Percentiles rank a stretch among this genome's conserved stretches.
Conservation (phyloP, 2,329 filamentous ascomycete genomes). For the Intubia oerlemansii region DNA sequence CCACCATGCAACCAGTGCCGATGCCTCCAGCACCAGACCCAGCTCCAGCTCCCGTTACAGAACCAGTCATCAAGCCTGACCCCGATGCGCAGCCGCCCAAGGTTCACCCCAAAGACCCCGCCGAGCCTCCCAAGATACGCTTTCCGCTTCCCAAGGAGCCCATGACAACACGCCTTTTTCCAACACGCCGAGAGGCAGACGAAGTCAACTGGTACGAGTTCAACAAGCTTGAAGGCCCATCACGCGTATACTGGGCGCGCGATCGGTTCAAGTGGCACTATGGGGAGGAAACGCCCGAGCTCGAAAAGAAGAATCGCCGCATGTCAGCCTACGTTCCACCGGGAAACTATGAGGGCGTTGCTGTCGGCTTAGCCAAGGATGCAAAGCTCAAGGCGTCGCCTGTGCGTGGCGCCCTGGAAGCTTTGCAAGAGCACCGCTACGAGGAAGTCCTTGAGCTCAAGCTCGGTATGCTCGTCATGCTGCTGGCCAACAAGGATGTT, state of each 20-base stretch:
- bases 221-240: constrained; percentile 9
- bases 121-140: no score
- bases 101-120: no score
- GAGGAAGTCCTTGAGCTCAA: constrained; percentile 23
- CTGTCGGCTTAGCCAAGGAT: not conserved
- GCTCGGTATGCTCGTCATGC: constrained; percentile 27
- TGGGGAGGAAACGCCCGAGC: no score
- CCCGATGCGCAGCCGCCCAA: not conserved
- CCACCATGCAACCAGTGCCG: no score
- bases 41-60: no score
- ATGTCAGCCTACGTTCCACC: not conserved
- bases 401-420: constrained; percentile 12
- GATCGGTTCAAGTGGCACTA: constrained; percentile 20
- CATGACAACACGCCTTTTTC: constrained; percentile 23
- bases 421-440: constrained; percentile 23
- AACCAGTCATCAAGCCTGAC: no score
- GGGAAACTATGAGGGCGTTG: not conserved
- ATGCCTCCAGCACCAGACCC: no score
- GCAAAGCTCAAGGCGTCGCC: not conserved
- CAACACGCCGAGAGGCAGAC: constrained; percentile 17
- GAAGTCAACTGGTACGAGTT: constrained; percentile 15
- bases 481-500: constrained; percentile 27
- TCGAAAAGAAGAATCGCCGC: not conserved
- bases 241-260: constrained; percentile 11
- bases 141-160: constrained; percentile 9